Evolutionary conservation across 2,329 filamentous ascomycete species (phyloP).

Genomic region (Aspergillaceae sp.): DNA sequence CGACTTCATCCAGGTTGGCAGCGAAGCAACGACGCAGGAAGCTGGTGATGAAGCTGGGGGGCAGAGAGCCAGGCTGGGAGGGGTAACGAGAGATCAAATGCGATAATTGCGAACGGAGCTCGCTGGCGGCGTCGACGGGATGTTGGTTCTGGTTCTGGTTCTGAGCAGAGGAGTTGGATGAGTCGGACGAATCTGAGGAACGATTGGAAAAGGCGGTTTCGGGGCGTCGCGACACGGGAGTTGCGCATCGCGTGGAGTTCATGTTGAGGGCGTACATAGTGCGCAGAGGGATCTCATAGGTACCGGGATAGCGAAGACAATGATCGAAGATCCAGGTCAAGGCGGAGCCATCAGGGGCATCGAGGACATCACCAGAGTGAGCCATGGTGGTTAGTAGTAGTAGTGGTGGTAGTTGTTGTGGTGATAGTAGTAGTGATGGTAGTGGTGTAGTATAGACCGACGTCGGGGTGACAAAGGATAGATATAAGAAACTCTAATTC

Average conservation of each 20-base stretch:
- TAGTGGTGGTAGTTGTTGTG: background rate
- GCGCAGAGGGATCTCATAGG: constrained; percentile 57
- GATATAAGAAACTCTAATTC: background rate
- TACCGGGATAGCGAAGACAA: constrained; percentile 52
- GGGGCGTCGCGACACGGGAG: constrained; percentile 16
- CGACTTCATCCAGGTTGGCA: constrained; percentile 47
- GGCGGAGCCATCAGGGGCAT: constrained; percentile 31
- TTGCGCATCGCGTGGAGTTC: constrained; percentile 38
- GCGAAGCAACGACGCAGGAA: constrained; percentile 55
- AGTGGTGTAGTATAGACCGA: no score
- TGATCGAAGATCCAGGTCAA: constrained; percentile 51
- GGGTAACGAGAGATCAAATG: constrained; percentile 50
- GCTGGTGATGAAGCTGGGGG: constrained; percentile 53
- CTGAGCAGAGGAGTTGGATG: constrained; percentile 17
- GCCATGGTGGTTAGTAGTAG: constrained; percentile 10
- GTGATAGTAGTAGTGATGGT: background rate
- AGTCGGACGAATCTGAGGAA: constrained; percentile 22
- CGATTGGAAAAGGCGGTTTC: constrained; percentile 33
- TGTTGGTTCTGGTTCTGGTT: constrained; percentile 8
- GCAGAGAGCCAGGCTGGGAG: constrained; percentile 53
- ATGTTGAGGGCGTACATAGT: constrained; percentile 62
- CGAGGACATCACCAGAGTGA: constrained; percentile 10
- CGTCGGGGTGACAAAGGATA: background rate
- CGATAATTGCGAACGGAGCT: constrained; percentile 35
- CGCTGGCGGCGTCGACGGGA: constrained; percentile 29